These are phyloP conservation scores for Cyberlindnera meyerae DNA, from an alignment of 805 yeast species.

Conservation along the genomic window DNA sequence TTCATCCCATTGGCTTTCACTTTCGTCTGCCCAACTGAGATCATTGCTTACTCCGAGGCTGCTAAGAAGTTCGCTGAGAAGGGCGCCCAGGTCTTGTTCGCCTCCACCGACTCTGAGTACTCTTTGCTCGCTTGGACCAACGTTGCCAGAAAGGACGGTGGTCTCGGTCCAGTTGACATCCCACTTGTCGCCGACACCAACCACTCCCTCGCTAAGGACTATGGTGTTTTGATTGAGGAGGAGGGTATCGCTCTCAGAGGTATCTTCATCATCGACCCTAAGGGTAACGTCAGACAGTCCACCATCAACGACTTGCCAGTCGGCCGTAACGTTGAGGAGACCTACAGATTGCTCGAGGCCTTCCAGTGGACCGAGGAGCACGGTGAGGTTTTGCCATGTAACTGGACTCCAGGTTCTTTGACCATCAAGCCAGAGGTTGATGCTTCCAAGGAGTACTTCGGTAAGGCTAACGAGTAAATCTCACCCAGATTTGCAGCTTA, in stretches of 20 bases:
- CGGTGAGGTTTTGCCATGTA: constrained; percentile 99
- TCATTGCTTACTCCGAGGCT: constrained; percentile 97
- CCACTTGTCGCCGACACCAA: constrained; percentile 96
- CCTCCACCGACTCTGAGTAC: constrained; percentile 98
- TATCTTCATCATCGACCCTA: constrained; percentile 95
- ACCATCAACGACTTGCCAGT: constrained; percentile 99
- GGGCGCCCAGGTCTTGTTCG: constrained; percentile 85
- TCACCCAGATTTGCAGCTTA: not conserved
- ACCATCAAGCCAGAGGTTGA: constrained; percentile 82
- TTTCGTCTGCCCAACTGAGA: constrained; percentile 98
- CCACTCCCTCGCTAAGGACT: constrained; percentile 91
- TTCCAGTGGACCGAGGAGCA: constrained; percentile 99
- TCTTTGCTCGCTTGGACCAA: constrained; percentile 98
- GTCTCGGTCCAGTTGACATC: constrained; percentile 90
- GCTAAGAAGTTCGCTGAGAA: constrained; percentile 82
- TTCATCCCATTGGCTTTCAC: constrained; percentile 99
- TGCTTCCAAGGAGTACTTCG: constrained; percentile 76
- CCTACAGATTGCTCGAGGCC: constrained; percentile 95
- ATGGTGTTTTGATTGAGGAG: constrained; percentile 96
- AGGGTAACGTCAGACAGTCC: constrained; percentile 90
- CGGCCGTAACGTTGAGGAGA: constrained; percentile 98
- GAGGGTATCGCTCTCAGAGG: constrained; percentile 98
- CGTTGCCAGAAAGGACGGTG: constrained; percentile 94
- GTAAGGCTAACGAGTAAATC: constrained; percentile 41
- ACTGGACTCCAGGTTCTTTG: constrained; percentile 96